Percentiles rank a stretch among this genome's conserved stretches.
Evolutionary conservation across 78 protist species (phyloP).

Genomic region (Andalucia godoyi): DNA sequence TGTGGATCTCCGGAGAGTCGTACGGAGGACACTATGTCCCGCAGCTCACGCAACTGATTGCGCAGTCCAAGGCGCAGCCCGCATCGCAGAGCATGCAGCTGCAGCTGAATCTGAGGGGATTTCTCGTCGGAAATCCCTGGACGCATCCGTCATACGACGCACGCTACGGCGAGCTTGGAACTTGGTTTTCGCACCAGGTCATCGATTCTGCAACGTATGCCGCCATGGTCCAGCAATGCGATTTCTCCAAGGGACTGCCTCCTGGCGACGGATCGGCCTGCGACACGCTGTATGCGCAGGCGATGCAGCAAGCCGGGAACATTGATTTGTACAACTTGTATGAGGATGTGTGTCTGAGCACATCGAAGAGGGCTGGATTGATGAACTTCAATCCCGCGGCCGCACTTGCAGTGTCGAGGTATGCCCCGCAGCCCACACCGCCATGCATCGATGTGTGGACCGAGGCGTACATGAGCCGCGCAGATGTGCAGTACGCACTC

Average conservation of each 20-base stretch:
- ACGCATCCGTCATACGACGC: slow-evolving; percentile 31
- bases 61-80: neutral
- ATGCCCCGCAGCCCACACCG: neutral
- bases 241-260: too few relatives aligned
- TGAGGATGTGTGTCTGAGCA: neutral
- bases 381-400: neutral
- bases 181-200: too few relatives aligned
- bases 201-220: too few relatives aligned
- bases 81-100: too few relatives aligned
- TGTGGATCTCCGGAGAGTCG: slow-evolving; percentile 45
- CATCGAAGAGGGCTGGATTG: neutral
- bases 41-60: neutral
- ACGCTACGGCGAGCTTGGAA: too few relatives aligned
- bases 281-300: neutral
- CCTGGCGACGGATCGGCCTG: too few relatives aligned
- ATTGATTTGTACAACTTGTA: neutral
- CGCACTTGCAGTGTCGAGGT: too few relatives aligned
- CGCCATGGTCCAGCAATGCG: too few relatives aligned
- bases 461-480: neutral
- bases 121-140: slow-evolving; percentile 30
- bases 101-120: neutral
- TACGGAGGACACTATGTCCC: slow-evolving; percentile 35
- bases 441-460: neutral
- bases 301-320: neutral
- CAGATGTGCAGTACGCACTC: neutral